Conservation (phyloP, 2,329 filamentous ascomycete genomes). For the Aspergillus ochraceus region DNA sequence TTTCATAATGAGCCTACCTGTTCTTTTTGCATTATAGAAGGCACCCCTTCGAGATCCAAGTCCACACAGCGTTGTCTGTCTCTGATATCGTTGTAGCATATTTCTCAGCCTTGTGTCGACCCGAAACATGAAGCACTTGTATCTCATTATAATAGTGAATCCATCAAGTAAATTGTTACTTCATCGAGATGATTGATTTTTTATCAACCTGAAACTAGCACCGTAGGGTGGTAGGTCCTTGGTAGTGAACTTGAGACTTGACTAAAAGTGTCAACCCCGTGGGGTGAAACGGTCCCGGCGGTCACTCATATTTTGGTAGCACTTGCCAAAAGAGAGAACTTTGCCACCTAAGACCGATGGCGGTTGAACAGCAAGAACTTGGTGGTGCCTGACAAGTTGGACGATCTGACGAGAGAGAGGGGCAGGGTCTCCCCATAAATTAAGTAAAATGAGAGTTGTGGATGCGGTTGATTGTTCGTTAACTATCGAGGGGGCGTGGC, state of each 20-base stretch:
- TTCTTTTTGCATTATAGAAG: constrained; percentile 16
- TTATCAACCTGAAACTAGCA: background rate
- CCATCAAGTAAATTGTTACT: background rate
- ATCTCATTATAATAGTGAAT: constrained; percentile 1
- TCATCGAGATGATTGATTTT: background rate
- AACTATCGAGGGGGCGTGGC: background rate
- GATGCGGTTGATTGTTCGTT: background rate
- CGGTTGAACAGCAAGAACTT: background rate
- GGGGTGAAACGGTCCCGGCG: background rate
- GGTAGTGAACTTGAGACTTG: background rate
- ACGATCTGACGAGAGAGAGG: background rate
- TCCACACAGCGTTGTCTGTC: constrained; percentile 1
- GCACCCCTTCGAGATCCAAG: background rate
- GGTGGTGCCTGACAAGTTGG: background rate
- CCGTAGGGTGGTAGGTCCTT: background rate
- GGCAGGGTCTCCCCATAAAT: background rate
- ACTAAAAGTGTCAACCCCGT: background rate
- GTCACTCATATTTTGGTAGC: background rate
- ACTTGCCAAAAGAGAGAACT: background rate
- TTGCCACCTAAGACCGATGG: background rate
- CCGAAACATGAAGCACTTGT: background rate
- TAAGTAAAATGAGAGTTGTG: background rate
- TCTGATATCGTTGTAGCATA: constrained; percentile 7
- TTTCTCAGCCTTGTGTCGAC: background rate
- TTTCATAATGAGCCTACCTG: background rate